A percentile compares a stretch with the other conserved stretches of the same genome.
Conservation (phyloP, 108 stramenopile genomes). For the Halocafeteria seosinensis region DNA sequence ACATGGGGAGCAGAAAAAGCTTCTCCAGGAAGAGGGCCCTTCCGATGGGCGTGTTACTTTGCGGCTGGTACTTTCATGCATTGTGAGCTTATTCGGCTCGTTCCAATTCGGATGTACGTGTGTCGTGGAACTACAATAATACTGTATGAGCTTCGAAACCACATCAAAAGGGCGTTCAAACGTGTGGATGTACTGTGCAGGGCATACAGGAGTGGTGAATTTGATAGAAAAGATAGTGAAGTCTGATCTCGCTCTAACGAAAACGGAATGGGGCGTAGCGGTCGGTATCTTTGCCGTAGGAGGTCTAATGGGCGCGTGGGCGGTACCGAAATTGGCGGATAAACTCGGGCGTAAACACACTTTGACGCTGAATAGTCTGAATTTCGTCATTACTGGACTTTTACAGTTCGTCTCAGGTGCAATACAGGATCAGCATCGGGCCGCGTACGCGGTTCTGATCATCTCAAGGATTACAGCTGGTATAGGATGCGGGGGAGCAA, state of each 20-base stretch:
- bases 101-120: too few relatives aligned
- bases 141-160: too few relatives aligned
- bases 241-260: not conserved
- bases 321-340: not conserved
- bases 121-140: too few relatives aligned
- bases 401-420: not conserved
- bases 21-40: too few relatives aligned
- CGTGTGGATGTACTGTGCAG: too few relatives aligned
- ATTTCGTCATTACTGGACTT: not conserved
- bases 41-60: too few relatives aligned
- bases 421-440: constrained; percentile 2
- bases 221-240: not conserved
- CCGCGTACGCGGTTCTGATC: constrained; percentile 49
- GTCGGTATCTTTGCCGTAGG: not conserved
- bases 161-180: too few relatives aligned
- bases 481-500: constrained; percentile 61
- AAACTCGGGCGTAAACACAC: not conserved
- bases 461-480: constrained; percentile 66
- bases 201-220: not conserved
- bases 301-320: not conserved
- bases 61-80: too few relatives aligned
- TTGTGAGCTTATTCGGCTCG: too few relatives aligned
- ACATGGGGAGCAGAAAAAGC: too few relatives aligned
- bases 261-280: not conserved
- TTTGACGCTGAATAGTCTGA: not conserved